phyloP scores from a whole-genome alignment of 139 green algal genomes.

The Micractinium sp. region DNA sequence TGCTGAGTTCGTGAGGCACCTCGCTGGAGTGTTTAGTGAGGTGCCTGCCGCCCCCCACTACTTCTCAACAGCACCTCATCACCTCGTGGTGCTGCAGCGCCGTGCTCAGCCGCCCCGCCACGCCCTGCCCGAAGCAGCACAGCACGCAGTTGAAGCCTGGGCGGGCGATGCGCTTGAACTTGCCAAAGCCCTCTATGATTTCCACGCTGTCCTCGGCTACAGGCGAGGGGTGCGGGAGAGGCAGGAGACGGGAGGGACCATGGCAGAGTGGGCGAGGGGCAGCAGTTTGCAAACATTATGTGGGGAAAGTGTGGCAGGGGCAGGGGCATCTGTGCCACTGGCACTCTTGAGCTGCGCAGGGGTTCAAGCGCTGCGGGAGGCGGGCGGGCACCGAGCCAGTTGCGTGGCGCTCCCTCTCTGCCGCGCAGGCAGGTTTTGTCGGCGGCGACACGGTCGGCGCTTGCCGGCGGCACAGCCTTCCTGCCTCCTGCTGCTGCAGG shows the following conservation, averaged over 20 bases:
- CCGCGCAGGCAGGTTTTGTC: neutral
- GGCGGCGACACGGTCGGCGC: neutral
- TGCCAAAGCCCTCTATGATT: neutral
- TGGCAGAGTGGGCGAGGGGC: no score
- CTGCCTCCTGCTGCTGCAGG: neutral
- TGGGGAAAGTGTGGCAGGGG: neutral
- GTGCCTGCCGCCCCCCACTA: no score
- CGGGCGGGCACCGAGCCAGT: neutral
- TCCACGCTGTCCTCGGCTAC: constrained; percentile 11
- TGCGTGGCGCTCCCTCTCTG: no score
- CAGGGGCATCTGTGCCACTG: no score
- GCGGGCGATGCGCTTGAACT: neutral
- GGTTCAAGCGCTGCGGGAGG: no score
- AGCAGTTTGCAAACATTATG: neutral
- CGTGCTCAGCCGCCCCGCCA: constrained; percentile 28
- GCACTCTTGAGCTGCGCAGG: no score
- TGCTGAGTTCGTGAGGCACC: no score
- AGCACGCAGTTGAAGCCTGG: constrained; percentile 2
- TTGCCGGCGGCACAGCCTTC: neutral
- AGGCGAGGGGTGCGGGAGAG: neutral
- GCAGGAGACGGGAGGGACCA: neutral
- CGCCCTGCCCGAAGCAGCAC: constrained; percentile 15
- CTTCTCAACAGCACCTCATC: neutral
- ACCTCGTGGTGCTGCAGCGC: constrained; percentile 21
- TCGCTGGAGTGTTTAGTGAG: no score